These are phyloP conservation scores for Auricularia cornea DNA, from an alignment of 768 basidiomycete species.

Conservation along the genomic window DNA sequence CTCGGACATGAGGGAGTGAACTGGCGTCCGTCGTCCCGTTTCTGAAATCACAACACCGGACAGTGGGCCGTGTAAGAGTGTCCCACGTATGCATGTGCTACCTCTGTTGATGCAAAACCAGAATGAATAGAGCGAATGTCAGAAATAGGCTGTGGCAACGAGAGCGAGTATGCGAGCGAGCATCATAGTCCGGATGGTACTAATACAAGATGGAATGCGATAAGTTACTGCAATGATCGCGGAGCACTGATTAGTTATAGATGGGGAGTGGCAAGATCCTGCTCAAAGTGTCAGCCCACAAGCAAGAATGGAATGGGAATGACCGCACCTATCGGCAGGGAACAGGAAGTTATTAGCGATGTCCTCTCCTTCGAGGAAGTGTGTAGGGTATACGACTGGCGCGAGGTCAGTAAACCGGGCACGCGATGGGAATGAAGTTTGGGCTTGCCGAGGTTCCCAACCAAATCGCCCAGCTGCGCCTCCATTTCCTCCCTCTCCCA, in stretches of 20 bases:
- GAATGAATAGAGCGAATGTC: too few species aligned
- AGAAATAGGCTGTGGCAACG: too few species aligned
- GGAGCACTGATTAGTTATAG: constrained; percentile 37
- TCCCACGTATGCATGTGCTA: too few species aligned
- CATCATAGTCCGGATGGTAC: neutral
- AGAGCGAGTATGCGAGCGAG: neutral
- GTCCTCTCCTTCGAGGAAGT: constrained; percentile 92
- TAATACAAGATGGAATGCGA: too few species aligned
- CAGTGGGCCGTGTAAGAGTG: too few species aligned
- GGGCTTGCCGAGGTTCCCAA: constrained; percentile 76
- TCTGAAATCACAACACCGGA: too few species aligned
- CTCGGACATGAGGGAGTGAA: too few species aligned
- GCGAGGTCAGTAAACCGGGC: too few species aligned
- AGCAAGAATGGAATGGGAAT: neutral
- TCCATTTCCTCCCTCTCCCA: constrained; percentile 91
- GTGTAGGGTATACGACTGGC: constrained; percentile 72
- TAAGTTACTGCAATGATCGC: too few species aligned
- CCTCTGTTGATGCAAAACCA: too few species aligned
- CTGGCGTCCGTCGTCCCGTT: too few species aligned
- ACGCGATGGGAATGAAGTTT: neutral
- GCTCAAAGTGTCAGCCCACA: neutral
- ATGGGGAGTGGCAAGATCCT: constrained; percentile 70
- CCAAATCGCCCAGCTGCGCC: constrained; percentile 58
- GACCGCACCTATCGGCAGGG: constrained; percentile 66
- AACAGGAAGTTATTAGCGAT: constrained; percentile 88